phyloP scores from a whole-genome alignment of 1,284 basidiomycete genomes.

The Agroathelia rolfsii region DNA sequence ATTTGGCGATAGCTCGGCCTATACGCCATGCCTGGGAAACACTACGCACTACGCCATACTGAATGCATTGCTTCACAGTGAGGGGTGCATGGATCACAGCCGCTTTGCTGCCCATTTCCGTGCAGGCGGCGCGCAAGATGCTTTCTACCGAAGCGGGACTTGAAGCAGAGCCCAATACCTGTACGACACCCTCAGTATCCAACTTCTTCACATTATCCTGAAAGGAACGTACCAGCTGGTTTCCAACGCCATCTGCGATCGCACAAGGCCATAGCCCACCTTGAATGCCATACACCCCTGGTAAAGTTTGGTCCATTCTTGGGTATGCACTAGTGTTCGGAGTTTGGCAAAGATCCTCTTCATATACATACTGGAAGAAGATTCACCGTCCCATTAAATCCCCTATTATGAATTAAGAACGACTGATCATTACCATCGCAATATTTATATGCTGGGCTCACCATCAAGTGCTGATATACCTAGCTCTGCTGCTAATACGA shows the following conservation, averaged over 20 bases:
- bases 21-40: constrained; percentile 47
- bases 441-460: constrained; percentile 9
- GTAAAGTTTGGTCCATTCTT: constrained; percentile 26
- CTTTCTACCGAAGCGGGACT: too few species aligned
- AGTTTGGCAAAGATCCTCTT: constrained; percentile 6
- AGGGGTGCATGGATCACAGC: constrained; percentile 33
- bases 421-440: constrained; percentile 14
- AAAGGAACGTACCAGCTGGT: constrained; percentile 24
- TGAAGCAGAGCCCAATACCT: too few species aligned
- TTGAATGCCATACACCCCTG: constrained; percentile 27
- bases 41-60: constrained; percentile 35
- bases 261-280: constrained; percentile 32
- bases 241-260: constrained; percentile 35
- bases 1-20: constrained; percentile 33
- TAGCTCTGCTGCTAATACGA: constrained; percentile 30
- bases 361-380: constrained; percentile 22
- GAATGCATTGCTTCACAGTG: constrained; percentile 20
- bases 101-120: constrained; percentile 32
- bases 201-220: too few species aligned
- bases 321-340: constrained; percentile 18
- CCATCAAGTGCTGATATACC: constrained; percentile 32
- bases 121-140: constrained; percentile 22
- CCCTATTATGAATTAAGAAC: constrained; percentile 14
- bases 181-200: too few species aligned
- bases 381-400: constrained; percentile 47